Evolutionary conservation across 2,329 filamentous ascomycete species (phyloP).

Genomic region (Bipolaris sorokiniana): DNA sequence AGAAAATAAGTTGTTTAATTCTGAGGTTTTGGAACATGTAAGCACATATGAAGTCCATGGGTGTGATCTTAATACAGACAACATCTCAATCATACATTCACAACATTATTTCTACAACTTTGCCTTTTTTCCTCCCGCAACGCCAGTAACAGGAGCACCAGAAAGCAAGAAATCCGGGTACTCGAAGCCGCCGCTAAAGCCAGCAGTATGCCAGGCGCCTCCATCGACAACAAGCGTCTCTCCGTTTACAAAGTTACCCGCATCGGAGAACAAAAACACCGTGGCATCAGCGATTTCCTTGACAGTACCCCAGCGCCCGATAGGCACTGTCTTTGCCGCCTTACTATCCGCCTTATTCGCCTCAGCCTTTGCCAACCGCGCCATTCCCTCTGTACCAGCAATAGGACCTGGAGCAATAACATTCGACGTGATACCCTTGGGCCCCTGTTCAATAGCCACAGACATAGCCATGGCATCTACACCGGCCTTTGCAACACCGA

Average conservation of each 20-base stretch:
- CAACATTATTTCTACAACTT: constrained; percentile 53
- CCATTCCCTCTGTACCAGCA: constrained; percentile 73
- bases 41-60: neutral
- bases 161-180: constrained; percentile 67
- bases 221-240: constrained; percentile 73
- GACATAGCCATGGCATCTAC: constrained; percentile 83
- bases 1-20: no score
- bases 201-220: constrained; percentile 56
- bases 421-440: constrained; percentile 84
- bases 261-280: constrained; percentile 84
- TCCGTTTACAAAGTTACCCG: constrained; percentile 85
- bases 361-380: constrained; percentile 49
- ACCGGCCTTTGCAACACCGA: constrained; percentile 88
- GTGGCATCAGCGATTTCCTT: constrained; percentile 93
- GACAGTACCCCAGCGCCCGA: constrained; percentile 77
- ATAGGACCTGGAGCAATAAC: constrained; percentile 89
- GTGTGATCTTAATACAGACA: neutral
- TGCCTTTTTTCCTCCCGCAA: constrained; percentile 63
- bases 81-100: neutral
- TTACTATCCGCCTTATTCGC: constrained; percentile 39
- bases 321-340: constrained; percentile 61
- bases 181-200: constrained; percentile 49
- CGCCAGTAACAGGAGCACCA: constrained; percentile 61
- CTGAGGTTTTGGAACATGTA: neutral
- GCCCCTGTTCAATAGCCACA: constrained; percentile 87